Conservation (phyloP, 1,284 basidiomycete species). For the Erythrobasidium hasegawianum region DNA sequence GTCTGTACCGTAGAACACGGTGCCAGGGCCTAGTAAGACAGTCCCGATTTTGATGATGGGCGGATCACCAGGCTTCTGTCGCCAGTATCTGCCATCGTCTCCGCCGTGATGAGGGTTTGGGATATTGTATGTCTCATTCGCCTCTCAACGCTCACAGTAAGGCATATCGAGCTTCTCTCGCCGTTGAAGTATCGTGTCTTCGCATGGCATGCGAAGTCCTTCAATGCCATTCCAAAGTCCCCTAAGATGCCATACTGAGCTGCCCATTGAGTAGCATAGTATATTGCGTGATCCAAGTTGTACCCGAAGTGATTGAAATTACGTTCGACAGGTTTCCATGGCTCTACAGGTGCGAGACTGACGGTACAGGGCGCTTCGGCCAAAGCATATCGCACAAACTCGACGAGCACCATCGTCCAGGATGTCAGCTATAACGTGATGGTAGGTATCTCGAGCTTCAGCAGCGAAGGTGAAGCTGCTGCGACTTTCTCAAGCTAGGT, state of each 20-base stretch:
- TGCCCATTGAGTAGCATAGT: no score
- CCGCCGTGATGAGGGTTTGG: not conserved
- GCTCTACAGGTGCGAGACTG: no score
- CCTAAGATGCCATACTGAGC: no score
- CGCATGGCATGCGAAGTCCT: no score
- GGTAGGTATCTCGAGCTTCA: no score
- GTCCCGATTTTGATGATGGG: slow-evolving; percentile 3
- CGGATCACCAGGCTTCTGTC: not conserved
- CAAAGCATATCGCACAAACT: not conserved
- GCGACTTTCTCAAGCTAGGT: no score
- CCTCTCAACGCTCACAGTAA: not conserved
- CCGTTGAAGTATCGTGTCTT: no score
- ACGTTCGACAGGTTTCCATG: no score
- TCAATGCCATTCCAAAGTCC: no score
- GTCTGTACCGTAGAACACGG: not conserved
- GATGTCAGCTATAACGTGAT: not conserved
- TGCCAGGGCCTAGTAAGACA: slow-evolving; percentile 1
- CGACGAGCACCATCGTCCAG: not conserved
- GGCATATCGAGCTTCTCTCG: not conserved
- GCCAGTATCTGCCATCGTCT: not conserved
- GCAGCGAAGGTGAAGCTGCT: no score
- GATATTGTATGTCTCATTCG: not conserved
- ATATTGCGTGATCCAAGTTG: not conserved
- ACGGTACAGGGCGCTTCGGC: not conserved
- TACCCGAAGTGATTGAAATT: not conserved